phyloP scores from a whole-genome alignment of 768 basidiomycete species.

The Tulasnella sp. region DNA sequence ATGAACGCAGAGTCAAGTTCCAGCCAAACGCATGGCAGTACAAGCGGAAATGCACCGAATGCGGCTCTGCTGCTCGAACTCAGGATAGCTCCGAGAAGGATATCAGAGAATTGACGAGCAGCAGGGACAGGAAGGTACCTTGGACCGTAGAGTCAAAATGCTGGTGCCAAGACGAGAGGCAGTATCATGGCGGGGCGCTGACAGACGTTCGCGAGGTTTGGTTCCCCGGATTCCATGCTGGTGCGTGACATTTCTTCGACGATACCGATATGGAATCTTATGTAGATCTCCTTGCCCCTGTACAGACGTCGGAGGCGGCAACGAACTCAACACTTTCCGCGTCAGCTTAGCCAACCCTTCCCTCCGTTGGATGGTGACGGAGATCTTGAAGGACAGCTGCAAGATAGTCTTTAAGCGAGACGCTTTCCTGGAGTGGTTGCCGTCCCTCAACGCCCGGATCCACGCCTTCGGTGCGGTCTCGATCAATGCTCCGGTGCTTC shows the following conservation, averaged over 20 bases:
- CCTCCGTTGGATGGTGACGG: conserved; percentile 15
- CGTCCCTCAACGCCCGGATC: not conserved
- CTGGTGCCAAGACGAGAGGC: not conserved
- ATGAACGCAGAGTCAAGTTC: conserved; percentile 53
- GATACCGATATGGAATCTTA: not conserved
- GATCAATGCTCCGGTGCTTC: not conserved
- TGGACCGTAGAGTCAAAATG: not conserved
- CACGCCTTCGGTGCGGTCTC: not conserved
- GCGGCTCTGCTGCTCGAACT: too few relatives aligned
- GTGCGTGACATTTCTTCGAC: not conserved
- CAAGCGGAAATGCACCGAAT: conserved; percentile 22
- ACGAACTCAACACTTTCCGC: not conserved
- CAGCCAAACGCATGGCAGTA: conserved; percentile 51
- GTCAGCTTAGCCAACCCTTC: conserved; percentile 10
- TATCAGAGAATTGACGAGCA: not conserved
- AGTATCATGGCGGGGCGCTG: not conserved
- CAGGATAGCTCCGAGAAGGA: conserved; percentile 21
- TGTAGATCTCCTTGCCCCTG: not conserved
- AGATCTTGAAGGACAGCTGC: conserved; percentile 13
- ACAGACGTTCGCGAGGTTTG: conserved; percentile 71
- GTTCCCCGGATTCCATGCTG: conserved; percentile 36
- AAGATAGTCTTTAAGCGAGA: not conserved
- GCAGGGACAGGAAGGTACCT: not conserved
- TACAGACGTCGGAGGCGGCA: conserved; percentile 13
- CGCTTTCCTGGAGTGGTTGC: not conserved